Conservation (phyloP, 2,329 filamentous ascomycete species). For the Nannizziopsis barbatae region DNA sequence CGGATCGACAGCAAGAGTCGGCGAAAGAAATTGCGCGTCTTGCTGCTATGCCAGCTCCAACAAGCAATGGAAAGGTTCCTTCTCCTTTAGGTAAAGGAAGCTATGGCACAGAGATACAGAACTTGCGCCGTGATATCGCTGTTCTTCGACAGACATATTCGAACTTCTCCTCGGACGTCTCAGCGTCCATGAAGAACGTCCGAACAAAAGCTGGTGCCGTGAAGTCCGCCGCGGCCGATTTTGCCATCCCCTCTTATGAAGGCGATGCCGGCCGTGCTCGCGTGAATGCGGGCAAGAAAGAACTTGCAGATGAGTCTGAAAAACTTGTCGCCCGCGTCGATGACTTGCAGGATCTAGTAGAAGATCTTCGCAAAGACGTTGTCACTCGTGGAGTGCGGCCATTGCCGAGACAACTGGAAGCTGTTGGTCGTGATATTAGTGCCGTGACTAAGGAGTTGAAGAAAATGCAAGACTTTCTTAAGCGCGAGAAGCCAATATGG, state of each 20-base stretch:
- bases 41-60: constrained; percentile 41
- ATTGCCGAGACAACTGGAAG: constrained; percentile 77
- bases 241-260: constrained; percentile 58
- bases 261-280: constrained; percentile 74
- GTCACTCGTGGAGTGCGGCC: constrained; percentile 86
- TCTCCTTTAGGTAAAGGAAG: constrained; percentile 36
- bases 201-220: constrained; percentile 71
- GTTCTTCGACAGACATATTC: constrained; percentile 88
- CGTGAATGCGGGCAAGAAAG: constrained; percentile 76
- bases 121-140: constrained; percentile 74
- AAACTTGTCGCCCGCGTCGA: constrained; percentile 84
- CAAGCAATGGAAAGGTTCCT: constrained; percentile 1
- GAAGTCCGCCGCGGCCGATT: constrained; percentile 62
- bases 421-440: constrained; percentile 77
- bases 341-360: constrained; percentile 91
- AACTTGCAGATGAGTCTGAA: constrained; percentile 76
- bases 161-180: constrained; percentile 77
- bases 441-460: constrained; percentile 73
- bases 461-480: constrained; percentile 87
- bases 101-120: constrained; percentile 69
- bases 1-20: constrained; percentile 79
- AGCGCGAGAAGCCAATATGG: constrained; percentile 83
- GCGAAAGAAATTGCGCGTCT: constrained; percentile 72
- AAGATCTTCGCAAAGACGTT: constrained; percentile 94
- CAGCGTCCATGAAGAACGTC: constrained; percentile 74